Percentiles rank a stretch among this genome's conserved stretches.
phyloP scores from a whole-genome alignment of 768 basidiomycete species.

The Tylopilus sp. region DNA sequence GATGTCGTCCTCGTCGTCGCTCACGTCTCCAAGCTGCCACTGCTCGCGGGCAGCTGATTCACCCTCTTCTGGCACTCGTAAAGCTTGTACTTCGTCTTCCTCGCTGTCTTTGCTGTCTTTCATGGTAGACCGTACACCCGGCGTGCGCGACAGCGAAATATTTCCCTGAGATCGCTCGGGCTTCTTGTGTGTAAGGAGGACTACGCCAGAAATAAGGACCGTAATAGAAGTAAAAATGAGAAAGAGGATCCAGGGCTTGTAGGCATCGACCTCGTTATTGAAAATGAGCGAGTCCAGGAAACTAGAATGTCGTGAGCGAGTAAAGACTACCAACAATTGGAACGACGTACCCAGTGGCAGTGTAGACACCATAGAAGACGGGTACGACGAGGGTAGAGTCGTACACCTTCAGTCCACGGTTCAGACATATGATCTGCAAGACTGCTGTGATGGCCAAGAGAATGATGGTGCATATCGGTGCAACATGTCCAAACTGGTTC shows the following conservation, averaged over 20 bases:
- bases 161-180: constrained; percentile 48
- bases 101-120: constrained; percentile 20
- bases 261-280: constrained; percentile 83
- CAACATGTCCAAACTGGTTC: constrained; percentile 82
- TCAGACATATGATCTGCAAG: constrained; percentile 87
- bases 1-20: constrained; percentile 58
- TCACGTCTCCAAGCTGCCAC: constrained; percentile 74
- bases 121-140: constrained; percentile 24
- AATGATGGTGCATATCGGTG: constrained; percentile 73
- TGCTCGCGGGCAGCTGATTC: constrained; percentile 37
- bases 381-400: constrained; percentile 92
- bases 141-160: constrained; percentile 25
- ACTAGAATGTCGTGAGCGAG: constrained; percentile 26
- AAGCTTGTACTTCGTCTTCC: constrained; percentile 39
- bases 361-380: constrained; percentile 92
- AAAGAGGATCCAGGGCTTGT: constrained; percentile 84
- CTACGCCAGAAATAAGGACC: constrained; percentile 85
- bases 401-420: constrained; percentile 85
- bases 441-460: constrained; percentile 69
- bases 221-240: constrained; percentile 84
- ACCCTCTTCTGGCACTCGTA: constrained; percentile 36
- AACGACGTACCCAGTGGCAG: constrained; percentile 67
- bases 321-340: neutral
- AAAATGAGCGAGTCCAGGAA: constrained; percentile 72
- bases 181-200: constrained; percentile 92